These are phyloP conservation scores for Chenopodium berlandieri DNA, from an alignment of 148 eudicot genomes.

Conservation along the genomic window DNA sequence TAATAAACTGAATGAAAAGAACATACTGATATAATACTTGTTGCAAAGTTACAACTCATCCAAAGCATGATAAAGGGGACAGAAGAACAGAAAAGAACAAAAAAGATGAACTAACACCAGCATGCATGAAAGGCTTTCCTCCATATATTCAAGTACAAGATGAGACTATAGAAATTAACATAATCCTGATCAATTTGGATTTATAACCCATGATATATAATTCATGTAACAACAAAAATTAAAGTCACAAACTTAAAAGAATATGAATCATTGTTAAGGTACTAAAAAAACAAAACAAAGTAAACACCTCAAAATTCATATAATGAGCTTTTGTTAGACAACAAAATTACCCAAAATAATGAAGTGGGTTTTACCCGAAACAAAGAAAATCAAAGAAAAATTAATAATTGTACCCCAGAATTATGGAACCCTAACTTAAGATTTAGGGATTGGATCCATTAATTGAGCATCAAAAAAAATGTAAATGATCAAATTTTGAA, in stretches of 20 bases:
- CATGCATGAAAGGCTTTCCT: neutral
- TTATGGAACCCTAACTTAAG: conserved; percentile 18
- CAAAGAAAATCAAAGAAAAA: neutral
- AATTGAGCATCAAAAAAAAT: neutral
- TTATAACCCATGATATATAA: too few relatives aligned
- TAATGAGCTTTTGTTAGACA: neutral
- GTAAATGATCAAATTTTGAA: too few relatives aligned
- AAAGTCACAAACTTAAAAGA: too few relatives aligned
- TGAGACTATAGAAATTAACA: too few relatives aligned
- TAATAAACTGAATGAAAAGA: neutral
- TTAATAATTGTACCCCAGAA: neutral
- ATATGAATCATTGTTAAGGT: neutral
- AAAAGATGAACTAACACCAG: neutral
- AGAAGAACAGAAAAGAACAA: neutral
- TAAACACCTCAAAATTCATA: neutral
- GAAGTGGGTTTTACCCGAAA: neutral
- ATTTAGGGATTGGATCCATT: conserved; percentile 9
- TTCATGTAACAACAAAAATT: too few relatives aligned
- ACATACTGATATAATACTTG: neutral
- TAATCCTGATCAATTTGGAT: too few relatives aligned
- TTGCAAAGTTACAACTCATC: neutral
- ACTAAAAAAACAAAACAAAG: neutral
- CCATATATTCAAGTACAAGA: neutral
- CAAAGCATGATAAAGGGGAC: neutral
- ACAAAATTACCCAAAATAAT: neutral